Evolutionary conservation across 2,329 filamentous ascomycete species (phyloP), one percentile per base, ranked within the genome.

Genomic region (Akanthomyces lecanii): DNA sequence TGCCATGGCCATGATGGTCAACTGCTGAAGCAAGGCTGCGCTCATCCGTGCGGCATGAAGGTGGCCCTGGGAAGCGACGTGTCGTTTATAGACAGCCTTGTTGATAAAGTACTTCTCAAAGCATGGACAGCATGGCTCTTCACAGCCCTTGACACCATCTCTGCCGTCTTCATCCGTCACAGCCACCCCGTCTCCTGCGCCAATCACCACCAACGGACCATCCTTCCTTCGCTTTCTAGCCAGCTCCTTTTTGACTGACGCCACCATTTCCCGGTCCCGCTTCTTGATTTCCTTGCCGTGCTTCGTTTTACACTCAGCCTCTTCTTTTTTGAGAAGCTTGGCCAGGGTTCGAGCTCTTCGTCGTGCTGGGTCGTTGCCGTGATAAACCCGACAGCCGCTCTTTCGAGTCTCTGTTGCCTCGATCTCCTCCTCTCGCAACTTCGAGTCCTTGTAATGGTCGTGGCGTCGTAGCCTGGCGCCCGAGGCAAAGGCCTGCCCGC

Each of bases 101-200:
- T 23, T 45, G 3, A 11, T 11, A 11, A 61, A 61, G 0, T 8
- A 7, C 50, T 40, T 44, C 30, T 54, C 59, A 48, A 54, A 61
- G 7, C 12, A 33, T 11, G 59, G 28, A 16, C 59, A 61, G 40
- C 59, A 61, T 5, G 48, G 48, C 16, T 61, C 59, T 3, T 40
- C 18, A n/a, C 59, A 61, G 10, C 7, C 25, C 21, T 6, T 5
- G 2, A 10, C 8, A 3, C 23, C 40, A 7, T 38, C 42, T 7
- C 45, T 10, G 23, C 40, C 40, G 7, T 54, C 30, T n/a, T 12
- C 21, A 4, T 42, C n/a, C 8, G 28, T 40, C 21, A 16, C 14
- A 25, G 38, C n/a, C 4, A 21, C n/a, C 1, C 21, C 45, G 12
- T 33, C 40, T 3, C 36, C 25, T 7, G 54, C 18, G 11, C 40